Percentiles rank a stretch among this genome's conserved stretches.
Evolutionary conservation across 1,284 basidiomycete genomes (phyloP).

Genomic region (Malassezia nana): DNA sequence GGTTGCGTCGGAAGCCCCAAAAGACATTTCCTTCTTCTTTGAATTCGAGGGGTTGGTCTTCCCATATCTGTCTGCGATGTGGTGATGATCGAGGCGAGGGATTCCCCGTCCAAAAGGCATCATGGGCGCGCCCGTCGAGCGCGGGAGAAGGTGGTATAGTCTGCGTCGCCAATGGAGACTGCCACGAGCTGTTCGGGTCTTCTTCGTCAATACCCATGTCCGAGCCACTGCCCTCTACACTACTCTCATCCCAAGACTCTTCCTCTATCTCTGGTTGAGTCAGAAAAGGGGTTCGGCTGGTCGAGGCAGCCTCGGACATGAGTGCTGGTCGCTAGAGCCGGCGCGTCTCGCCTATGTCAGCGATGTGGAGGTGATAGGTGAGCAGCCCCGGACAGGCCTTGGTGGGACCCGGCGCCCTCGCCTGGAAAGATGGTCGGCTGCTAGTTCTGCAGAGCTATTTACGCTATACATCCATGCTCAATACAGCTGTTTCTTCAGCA

Average conservation of each 20-base stretch:
- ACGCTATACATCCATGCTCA: neutral
- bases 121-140: neutral
- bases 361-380: neutral
- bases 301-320: neutral
- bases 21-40: constrained; percentile 14
- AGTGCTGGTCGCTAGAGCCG: neutral
- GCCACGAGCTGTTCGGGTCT: neutral
- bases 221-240: neutral
- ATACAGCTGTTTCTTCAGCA: neutral
- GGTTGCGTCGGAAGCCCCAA: constrained; percentile 11
- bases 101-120: neutral
- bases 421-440: no score
- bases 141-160: neutral
- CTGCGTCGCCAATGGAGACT: neutral
- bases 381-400: neutral
- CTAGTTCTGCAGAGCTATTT: neutral
- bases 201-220: neutral
- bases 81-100: neutral
- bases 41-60: neutral
- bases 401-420: no score
- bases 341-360: neutral
- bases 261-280: neutral
- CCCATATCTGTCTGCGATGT: neutral
- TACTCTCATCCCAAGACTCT: neutral
- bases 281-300: neutral